These are phyloP conservation scores for Aspergillus quadricinctus DNA, from an alignment of 2,329 filamentous ascomycete genomes.

Conservation along the genomic window DNA sequence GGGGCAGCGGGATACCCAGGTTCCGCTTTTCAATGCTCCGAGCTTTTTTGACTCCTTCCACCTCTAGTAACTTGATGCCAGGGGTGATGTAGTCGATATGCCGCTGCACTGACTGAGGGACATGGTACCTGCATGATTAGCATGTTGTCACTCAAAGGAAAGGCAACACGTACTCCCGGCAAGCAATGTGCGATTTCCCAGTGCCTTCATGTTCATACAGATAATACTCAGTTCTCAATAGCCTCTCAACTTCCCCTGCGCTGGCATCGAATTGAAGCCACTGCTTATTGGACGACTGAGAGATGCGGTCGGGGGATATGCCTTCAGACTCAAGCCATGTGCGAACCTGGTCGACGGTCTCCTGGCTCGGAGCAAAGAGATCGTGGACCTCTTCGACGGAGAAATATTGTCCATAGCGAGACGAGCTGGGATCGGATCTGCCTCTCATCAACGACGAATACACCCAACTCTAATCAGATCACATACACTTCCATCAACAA, in stretches of 20 bases:
- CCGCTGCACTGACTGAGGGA: constrained; percentile 44
- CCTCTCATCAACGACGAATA: constrained; percentile 1
- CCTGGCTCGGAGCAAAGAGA: constrained; percentile 39
- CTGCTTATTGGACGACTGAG: constrained; percentile 47
- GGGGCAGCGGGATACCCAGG: constrained; percentile 18
- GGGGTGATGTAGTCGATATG: constrained; percentile 57
- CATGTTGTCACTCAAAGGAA: neutral
- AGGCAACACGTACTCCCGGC: constrained; percentile 32
- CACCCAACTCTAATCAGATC: constrained; percentile 2
- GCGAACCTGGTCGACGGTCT: constrained; percentile 50
- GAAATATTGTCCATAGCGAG: constrained; percentile 42
- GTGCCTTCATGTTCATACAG: constrained; percentile 43
- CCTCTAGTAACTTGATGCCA: neutral
- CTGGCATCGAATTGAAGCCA: constrained; percentile 55
- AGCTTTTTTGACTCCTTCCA: neutral
- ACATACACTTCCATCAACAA: constrained; percentile 41
- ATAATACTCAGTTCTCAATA: constrained; percentile 54
- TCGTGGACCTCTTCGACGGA: constrained; percentile 40
- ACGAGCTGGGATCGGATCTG: constrained; percentile 38
- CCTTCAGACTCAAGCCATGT: constrained; percentile 52
- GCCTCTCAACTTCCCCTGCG: constrained; percentile 49
- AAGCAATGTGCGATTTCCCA: constrained; percentile 28
- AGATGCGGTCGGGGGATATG: constrained; percentile 47
- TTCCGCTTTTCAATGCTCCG: constrained; percentile 18
- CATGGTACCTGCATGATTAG: constrained; percentile 39